Evolutionary conservation across 805 yeast genomes (phyloP).

Genomic region (Suhomyces emberorum): DNA sequence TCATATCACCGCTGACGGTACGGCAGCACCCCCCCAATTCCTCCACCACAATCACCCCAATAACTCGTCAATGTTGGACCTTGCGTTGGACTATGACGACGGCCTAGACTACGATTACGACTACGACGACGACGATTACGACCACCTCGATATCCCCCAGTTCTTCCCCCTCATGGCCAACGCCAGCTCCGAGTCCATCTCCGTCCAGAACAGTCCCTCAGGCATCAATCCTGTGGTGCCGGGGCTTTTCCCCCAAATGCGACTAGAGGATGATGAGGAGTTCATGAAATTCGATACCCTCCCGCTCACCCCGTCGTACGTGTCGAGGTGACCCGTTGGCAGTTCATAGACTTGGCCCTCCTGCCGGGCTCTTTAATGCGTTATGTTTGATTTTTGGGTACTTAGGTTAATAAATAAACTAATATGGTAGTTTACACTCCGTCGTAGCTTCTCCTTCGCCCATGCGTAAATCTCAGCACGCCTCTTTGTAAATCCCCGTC

Average conservation of each 20-base stretch:
- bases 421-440: no score
- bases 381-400: neutral
- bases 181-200: neutral
- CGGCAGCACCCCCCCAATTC: no score
- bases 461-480: no score
- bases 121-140: slow-evolving; percentile 8
- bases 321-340: slow-evolving; percentile 9
- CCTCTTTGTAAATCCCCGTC: no score
- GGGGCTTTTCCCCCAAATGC: slow-evolving; percentile 36
- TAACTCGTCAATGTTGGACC: neutral
- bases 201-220: neutral
- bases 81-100: neutral
- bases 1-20: no score
- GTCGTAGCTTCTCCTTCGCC: no score
- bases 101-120: slow-evolving; percentile 5
- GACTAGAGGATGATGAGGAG: slow-evolving; percentile 18
- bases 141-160: slow-evolving; percentile 3
- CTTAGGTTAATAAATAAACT: neutral
- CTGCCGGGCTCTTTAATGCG: neutral
- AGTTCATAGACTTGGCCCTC: neutral
- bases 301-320: slow-evolving; percentile 29
- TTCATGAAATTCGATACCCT: slow-evolving; percentile 25
- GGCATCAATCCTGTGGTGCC: slow-evolving; percentile 30
- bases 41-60: neutral
- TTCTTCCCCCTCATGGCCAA: neutral